Percentiles rank a stretch among this genome's conserved stretches.
These are phyloP conservation scores for Macrolepiota dolichaula DNA, from an alignment of 768 basidiomycete species.

Conservation along the genomic window DNA sequence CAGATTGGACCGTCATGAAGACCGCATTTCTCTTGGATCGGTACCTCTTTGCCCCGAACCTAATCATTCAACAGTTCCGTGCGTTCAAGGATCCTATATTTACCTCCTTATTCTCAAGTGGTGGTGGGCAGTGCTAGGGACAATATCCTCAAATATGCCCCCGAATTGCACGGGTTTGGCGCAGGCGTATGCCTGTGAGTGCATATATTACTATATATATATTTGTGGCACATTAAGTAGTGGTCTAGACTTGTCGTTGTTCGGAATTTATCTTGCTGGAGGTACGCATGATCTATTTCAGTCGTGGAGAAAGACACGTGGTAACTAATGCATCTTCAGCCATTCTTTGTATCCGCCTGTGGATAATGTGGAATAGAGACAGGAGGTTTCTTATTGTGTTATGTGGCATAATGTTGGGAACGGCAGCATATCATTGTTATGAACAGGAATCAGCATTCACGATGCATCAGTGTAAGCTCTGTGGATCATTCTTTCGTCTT, in stretches of 20 bases:
- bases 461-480: too few species aligned
- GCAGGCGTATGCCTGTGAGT: not conserved
- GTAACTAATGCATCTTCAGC: not conserved
- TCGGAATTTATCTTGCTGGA: not conserved
- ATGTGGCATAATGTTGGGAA: not conserved
- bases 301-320: not conserved
- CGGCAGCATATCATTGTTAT: not conserved
- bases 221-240: not conserved
- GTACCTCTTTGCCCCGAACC: not conserved
- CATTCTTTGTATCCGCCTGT: not conserved
- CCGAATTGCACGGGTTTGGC: not conserved
- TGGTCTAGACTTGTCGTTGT: not conserved
- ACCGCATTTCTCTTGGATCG: not conserved
- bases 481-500: too few species aligned
- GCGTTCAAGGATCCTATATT: not conserved
- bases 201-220: not conserved
- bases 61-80: not conserved
- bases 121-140: not conserved
- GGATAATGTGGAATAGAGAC: not conserved
- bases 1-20: not conserved
- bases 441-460: not conserved
- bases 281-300: not conserved
- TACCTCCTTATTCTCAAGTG: not conserved
- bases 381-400: not conserved
- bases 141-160: not conserved